A percentile compares a stretch with the other conserved stretches of the same genome.
phyloP scores from a whole-genome alignment of 2,329 filamentous ascomycete species.

The Aurifilum marmelostoma region DNA sequence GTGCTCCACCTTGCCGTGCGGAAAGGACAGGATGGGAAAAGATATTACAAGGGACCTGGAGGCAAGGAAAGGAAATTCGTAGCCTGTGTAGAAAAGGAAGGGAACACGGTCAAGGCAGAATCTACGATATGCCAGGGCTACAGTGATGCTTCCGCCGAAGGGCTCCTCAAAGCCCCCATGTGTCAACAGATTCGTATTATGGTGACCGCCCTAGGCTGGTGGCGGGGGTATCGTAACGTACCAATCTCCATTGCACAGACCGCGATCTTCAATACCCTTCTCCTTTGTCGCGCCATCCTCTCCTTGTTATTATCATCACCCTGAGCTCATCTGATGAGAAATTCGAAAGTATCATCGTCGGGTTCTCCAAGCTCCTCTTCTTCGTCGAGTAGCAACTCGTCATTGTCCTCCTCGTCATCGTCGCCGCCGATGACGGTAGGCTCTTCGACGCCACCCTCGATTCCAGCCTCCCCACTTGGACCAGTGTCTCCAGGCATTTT shows the following conservation, averaged over 20 bases:
- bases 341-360: conserved; percentile 29
- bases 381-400: conserved; percentile 7
- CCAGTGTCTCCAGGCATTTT: too few species aligned
- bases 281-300: not conserved
- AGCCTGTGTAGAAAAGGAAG: too few species aligned
- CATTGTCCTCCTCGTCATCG: not conserved
- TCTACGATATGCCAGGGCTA: not conserved
- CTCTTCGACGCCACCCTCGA: not conserved
- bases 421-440: not conserved
- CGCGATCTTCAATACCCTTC: not conserved
- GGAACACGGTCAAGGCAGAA: not conserved
- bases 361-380: conserved; percentile 21
- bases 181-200: conserved; percentile 22
- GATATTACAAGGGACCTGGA: conserved; percentile 24
- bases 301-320: not conserved
- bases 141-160: not conserved
- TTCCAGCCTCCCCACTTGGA: not conserved
- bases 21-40: conserved; percentile 38
- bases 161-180: conserved; percentile 16
- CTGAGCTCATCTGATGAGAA: conserved; percentile 10
- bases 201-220: conserved; percentile 2
- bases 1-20: conserved; percentile 77
- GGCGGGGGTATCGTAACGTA: conserved; percentile 28
- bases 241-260: conserved; percentile 2
- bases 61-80: not conserved